These are phyloP conservation scores for Sequoia sempervirens DNA, from an alignment of 75 land plant species.

Conservation along the genomic window DNA sequence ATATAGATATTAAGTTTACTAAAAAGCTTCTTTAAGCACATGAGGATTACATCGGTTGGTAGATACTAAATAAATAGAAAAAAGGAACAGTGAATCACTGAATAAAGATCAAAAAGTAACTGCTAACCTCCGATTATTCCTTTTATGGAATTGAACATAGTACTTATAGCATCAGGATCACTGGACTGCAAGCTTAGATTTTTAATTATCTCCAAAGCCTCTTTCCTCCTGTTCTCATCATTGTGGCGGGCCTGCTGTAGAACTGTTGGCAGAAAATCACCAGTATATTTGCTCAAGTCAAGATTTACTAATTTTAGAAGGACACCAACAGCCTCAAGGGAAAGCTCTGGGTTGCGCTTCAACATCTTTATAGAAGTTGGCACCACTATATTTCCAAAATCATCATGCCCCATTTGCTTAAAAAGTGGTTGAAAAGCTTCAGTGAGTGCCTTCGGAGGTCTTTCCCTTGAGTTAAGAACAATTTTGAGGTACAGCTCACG, in stretches of 20 bases:
- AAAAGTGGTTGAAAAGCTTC: slow-evolving; percentile 73
- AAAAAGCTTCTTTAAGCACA: not conserved
- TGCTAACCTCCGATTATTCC: slow-evolving; percentile 74
- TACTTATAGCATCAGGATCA: slow-evolving; percentile 75
- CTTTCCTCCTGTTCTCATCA: slow-evolving; percentile 69
- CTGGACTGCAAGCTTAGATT: slow-evolving; percentile 74
- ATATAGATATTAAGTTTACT: not conserved
- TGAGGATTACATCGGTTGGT: not conserved
- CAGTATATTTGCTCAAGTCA: slow-evolving; percentile 86
- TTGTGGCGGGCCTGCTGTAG: slow-evolving; percentile 82
- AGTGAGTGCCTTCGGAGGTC: slow-evolving; percentile 66
- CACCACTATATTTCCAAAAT: slow-evolving; percentile 60
- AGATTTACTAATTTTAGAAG: slow-evolving; percentile 56
- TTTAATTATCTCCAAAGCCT: slow-evolving; percentile 53
- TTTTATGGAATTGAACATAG: slow-evolving; percentile 73
- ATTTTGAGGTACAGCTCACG: slow-evolving; percentile 79
- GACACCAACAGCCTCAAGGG: slow-evolving; percentile 72
- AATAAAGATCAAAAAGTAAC: not conserved
- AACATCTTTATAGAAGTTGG: slow-evolving; percentile 81
- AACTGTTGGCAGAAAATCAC: slow-evolving; percentile 78
- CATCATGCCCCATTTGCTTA: slow-evolving; percentile 70
- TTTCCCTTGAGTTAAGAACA: slow-evolving; percentile 73
- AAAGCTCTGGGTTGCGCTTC: slow-evolving; percentile 94
- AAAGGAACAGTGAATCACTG: not conserved
- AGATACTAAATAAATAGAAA: not conserved